phyloP scores from a whole-genome alignment of 306 rosid genomes.

The Sechiopsis laciniata region DNA sequence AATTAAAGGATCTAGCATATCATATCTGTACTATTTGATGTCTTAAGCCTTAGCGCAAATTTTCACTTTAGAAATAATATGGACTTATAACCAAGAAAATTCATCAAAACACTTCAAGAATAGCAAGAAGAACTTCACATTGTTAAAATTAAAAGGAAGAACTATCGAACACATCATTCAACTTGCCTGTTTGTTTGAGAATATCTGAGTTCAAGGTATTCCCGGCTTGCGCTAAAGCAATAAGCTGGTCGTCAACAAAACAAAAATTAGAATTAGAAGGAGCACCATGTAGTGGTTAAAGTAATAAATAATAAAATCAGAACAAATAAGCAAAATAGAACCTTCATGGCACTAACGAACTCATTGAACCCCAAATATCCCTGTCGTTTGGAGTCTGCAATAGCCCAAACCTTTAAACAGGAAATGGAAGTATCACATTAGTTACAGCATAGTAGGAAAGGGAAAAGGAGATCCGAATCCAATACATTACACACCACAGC shows the following conservation, averaged over 20 bases:
- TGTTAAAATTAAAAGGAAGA: background rate
- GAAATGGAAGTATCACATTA: background rate
- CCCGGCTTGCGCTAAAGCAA: conserved; percentile 76
- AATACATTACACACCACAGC: background rate
- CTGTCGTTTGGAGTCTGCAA: conserved; percentile 66
- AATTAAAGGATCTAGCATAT: background rate
- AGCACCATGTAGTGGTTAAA: background rate
- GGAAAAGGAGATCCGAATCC: background rate
- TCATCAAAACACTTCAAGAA: background rate
- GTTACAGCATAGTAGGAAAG: background rate
- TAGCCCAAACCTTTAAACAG: conserved; percentile 59
- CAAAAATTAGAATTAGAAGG: background rate
- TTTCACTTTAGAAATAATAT: background rate
- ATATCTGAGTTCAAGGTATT: conserved; percentile 49
- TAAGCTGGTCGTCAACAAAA: conserved; percentile 39
- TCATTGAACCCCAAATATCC: conserved; percentile 63
- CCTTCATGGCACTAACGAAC: conserved; percentile 86
- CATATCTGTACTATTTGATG: background rate
- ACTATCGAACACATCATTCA: conserved; percentile 14
- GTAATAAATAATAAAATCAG: background rate
- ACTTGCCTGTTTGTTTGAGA: conserved; percentile 56
- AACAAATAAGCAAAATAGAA: conserved; percentile 20
- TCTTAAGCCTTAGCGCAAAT: background rate
- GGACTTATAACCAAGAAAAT: conserved; percentile 5
- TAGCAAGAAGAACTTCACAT: background rate